phyloP scores from a whole-genome alignment of 441 rosid genomes.

The Hura crepitans region DNA sequence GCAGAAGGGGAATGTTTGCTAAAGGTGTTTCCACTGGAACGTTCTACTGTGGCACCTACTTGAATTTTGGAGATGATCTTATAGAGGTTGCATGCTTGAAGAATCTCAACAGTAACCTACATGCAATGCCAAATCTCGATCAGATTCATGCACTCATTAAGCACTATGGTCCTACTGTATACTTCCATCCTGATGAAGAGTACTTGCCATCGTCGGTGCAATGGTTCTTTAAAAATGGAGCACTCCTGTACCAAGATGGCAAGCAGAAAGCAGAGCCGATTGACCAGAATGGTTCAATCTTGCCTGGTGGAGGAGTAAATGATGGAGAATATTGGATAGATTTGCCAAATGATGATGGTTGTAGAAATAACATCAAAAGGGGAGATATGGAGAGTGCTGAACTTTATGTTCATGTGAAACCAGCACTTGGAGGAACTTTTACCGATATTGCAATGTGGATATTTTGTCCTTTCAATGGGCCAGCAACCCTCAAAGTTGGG shows the following conservation, averaged over 20 bases:
- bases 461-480: constrained; percentile 89
- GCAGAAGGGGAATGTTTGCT: constrained; percentile 52
- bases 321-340: constrained; percentile 77
- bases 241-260: constrained; percentile 45
- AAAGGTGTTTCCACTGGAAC: constrained; percentile 66
- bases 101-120: constrained; percentile 44
- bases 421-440: constrained; percentile 74
- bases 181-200: constrained; percentile 68
- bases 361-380: constrained; percentile 33
- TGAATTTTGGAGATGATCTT: constrained; percentile 34
- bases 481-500: constrained; percentile 69
- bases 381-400: constrained; percentile 66
- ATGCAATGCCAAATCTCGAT: constrained; percentile 69
- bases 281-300: constrained; percentile 50
- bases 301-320: constrained; percentile 62
- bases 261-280: constrained; percentile 35
- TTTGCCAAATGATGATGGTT: constrained; percentile 45
- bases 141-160: constrained; percentile 59
- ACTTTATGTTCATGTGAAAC: constrained; percentile 73
- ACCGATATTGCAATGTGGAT: constrained; percentile 85
- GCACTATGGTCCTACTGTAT: constrained; percentile 68
- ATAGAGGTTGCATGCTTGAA: constrained; percentile 48
- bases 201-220: constrained; percentile 76
- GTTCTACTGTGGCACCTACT: constrained; percentile 51
- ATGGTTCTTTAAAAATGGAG: constrained; percentile 70